A percentile compares a stretch with the other conserved stretches of the same genome.
Evolutionary conservation across 2,329 filamentous ascomycete species (phyloP).

Genomic region (Xylariaceae sp.): DNA sequence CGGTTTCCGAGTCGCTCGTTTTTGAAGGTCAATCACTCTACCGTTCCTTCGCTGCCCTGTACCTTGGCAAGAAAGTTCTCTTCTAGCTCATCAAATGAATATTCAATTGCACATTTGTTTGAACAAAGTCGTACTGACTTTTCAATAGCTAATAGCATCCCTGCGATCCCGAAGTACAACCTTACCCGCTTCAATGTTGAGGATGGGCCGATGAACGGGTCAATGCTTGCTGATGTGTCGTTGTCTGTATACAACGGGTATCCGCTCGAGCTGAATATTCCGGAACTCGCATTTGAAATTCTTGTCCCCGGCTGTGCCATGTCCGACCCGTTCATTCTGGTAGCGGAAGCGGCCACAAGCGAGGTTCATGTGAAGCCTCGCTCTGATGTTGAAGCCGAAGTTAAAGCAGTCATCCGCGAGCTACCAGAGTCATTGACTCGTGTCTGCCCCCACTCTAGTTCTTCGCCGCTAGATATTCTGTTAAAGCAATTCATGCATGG

Average conservation of each 20-base stretch:
- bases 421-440: conserved; percentile 74
- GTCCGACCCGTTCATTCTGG: conserved; percentile 71
- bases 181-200: conserved; percentile 79
- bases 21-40: conserved; percentile 84
- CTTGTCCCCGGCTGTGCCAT: conserved; percentile 79
- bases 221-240: conserved; percentile 80
- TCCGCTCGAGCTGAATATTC: conserved; percentile 75
- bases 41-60: conserved; percentile 62
- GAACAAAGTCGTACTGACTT: conserved; percentile 40
- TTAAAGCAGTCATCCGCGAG: conserved; percentile 70
- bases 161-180: conserved; percentile 77
- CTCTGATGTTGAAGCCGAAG: conserved; percentile 67
- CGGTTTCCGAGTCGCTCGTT: conserved; percentile 71
- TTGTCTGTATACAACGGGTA: conserved; percentile 75
- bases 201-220: conserved; percentile 64
- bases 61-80: conserved; percentile 61
- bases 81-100: conserved; percentile 36
- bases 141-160: conserved; percentile 67
- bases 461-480: conserved; percentile 83
- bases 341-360: conserved; percentile 75
- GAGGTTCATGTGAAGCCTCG: conserved; percentile 69
- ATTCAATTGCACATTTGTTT: conserved; percentile 13
- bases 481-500: conserved; percentile 82
- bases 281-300: conserved; percentile 81
- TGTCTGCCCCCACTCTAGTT: conserved; percentile 73